phyloP scores from a whole-genome alignment of 345 rosid species.

The Cardamine occulta region DNA sequence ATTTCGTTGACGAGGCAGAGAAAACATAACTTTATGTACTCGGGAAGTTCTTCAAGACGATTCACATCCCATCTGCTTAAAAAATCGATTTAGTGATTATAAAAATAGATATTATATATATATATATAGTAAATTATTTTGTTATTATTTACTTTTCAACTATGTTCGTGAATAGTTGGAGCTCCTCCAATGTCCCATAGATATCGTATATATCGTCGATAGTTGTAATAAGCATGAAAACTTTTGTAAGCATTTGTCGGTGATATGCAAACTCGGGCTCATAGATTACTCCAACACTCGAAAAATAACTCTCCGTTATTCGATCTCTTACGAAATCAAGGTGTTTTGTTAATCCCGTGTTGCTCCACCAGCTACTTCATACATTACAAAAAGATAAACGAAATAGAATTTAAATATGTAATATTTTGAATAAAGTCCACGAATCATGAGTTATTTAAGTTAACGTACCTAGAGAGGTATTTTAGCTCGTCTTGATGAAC shows the following conservation, averaged over 20 bases:
- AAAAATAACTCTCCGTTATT: constrained; percentile 39
- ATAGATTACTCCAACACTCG: constrained; percentile 32
- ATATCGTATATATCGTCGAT: constrained; percentile 56
- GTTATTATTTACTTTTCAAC: constrained; percentile 31
- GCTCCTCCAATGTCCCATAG: constrained; percentile 52
- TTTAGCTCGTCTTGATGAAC: constrained; percentile 48
- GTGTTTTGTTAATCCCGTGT: constrained; percentile 28
- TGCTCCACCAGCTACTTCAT: constrained; percentile 50
- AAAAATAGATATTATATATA: neutral
- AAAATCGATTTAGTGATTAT: neutral
- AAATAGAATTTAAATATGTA: neutral
- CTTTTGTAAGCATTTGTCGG: constrained; percentile 28
- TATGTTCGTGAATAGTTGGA: constrained; percentile 40
- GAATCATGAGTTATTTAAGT: neutral
- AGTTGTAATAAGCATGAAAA: constrained; percentile 31
- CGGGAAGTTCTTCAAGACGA: constrained; percentile 51
- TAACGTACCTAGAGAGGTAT: constrained; percentile 36
- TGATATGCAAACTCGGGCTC: constrained; percentile 36
- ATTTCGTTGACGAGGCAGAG: constrained; percentile 41
- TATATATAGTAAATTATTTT: neutral
- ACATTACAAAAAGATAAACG: neutral
- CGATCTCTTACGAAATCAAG: constrained; percentile 40
- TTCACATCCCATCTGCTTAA: constrained; percentile 50
- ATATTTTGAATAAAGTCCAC: neutral
- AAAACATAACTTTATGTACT: constrained; percentile 52